These are phyloP conservation scores for Ganoderma lucidum DNA, from an alignment of 1,284 basidiomycete genomes.

Conservation along the genomic window DNA sequence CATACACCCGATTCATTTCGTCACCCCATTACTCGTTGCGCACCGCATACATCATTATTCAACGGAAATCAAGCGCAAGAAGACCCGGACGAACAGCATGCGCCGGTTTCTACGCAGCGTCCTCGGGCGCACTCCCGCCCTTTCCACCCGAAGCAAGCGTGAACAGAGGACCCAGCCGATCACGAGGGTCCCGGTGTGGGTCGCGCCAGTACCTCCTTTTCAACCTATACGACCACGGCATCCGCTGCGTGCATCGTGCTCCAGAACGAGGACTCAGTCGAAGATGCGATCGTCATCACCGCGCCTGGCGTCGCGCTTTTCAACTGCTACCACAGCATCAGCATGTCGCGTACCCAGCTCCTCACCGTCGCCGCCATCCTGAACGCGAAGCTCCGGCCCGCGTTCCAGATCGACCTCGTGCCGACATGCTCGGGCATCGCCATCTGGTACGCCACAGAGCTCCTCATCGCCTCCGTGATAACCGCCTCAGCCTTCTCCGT, in stretches of 20 bases:
- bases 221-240: background rate
- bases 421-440: slow-evolving; percentile 42
- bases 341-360: slow-evolving; percentile 58
- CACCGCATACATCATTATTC: background rate
- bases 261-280: slow-evolving; percentile 57
- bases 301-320: slow-evolving; percentile 58
- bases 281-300: slow-evolving; percentile 65
- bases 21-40: background rate
- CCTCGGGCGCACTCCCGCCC: slow-evolving; percentile 32
- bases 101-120: slow-evolving; percentile 33
- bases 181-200: slow-evolving; percentile 2
- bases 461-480: slow-evolving; percentile 55
- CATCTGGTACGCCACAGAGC: slow-evolving; percentile 57
- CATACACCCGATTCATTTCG: background rate
- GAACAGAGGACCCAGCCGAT: slow-evolving; percentile 20
- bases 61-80: slow-evolving; percentile 15
- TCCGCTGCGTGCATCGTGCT: slow-evolving; percentile 35
- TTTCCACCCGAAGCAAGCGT: slow-evolving; percentile 36
- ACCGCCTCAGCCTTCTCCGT: slow-evolving; percentile 14
- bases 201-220: background rate
- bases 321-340: slow-evolving; percentile 67
- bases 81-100: slow-evolving; percentile 24
- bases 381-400: slow-evolving; percentile 56
- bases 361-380: slow-evolving; percentile 52
- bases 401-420: slow-evolving; percentile 52